These are phyloP conservation scores for Sergeia podlipaevii DNA, from an alignment of 208 protist species.

Conservation along the genomic window DNA sequence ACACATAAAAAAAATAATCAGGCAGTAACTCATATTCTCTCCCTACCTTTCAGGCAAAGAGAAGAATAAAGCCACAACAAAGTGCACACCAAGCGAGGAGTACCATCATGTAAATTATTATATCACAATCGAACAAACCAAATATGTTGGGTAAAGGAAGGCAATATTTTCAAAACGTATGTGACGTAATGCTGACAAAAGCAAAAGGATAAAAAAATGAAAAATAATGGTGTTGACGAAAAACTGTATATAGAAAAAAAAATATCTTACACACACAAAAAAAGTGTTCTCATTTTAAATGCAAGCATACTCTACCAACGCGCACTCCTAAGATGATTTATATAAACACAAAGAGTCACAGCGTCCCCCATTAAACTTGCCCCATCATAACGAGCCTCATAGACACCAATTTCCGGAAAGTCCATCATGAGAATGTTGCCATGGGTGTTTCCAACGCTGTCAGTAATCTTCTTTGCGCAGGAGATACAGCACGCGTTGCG, in stretches of 20 bases:
- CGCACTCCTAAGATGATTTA: slow-evolving; percentile 25
- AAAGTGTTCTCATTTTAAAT: not conserved
- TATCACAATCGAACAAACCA: too few relatives aligned
- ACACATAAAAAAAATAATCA: too few relatives aligned
- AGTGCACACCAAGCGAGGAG: too few relatives aligned
- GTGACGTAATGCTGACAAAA: slow-evolving; percentile 4
- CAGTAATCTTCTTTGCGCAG: slow-evolving; percentile 18
- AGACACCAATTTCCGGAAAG: slow-evolving; percentile 15
- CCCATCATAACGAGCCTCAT: slow-evolving; percentile 5
- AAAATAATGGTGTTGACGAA: too few relatives aligned
- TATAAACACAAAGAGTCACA: slow-evolving; percentile 31
- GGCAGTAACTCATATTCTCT: too few relatives aligned
- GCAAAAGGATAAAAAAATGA: slow-evolving; percentile 8
- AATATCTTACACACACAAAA: slow-evolving; percentile 8
- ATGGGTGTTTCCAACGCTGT: not conserved
- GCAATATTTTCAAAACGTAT: not conserved
- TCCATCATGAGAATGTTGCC: slow-evolving; percentile 53
- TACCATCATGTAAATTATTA: too few relatives aligned
- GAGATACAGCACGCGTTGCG: slow-evolving; percentile 26
- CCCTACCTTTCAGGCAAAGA: too few relatives aligned
- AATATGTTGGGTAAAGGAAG: too few relatives aligned
- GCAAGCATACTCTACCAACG: not conserved
- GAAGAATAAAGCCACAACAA: too few relatives aligned
- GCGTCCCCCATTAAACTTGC: too few relatives aligned
- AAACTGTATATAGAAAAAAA: not conserved